Evolutionary conservation across 2,329 filamentous ascomycete species (phyloP), one percentile per base, ranked within the genome.

Genomic region (Penicillium brasilianum): DNA sequence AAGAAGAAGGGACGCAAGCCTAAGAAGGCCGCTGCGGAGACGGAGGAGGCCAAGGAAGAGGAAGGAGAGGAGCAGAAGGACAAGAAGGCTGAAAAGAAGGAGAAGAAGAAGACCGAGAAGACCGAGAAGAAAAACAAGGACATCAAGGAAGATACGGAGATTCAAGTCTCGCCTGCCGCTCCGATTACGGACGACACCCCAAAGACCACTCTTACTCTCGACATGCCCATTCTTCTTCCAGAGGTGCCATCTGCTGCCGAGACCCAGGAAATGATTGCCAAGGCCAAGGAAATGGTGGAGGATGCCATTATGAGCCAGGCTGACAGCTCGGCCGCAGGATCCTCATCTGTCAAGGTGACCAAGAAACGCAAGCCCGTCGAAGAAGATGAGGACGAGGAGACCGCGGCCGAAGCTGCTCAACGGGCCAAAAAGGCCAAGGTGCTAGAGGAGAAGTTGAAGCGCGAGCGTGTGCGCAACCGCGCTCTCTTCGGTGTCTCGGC

Each of bases 271-370:
- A 93, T 97, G 90, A 89, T 98, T 61, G 88, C 88, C 30, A 88
- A 92, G 71, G 95, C 95, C 34, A 92, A 90, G 79, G 87, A 89
- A 68, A 97, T 97, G 91, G 93, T 97, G 5, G 85, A 90, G 64
- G 88, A 88, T 66, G 88, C 88, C 34, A 83, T 88, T 58, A 81
- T 79, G 66, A 71, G 73, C 63, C 82, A 72, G 72, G 78, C 69
- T 8, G 73, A 74, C 7, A 76, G 78, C 41, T 72, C 78, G 3
- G 37, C 8, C 16, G 72, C 61, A 30, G 70, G 67, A 30, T 64
- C 72, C 20, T 69, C 74, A 52, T 70, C 74, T 39, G 66, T 71
- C 1, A 76, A 73, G 60, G 74, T 76, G 34, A 74, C 77, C 43
- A 84, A 82, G 75, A 93, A 93, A 83, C 87, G 92, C 71, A 93